Base-by-base conservation (phyloP, 257 asterid genomes). In the Rauvolfia tetraphylla region DNA sequence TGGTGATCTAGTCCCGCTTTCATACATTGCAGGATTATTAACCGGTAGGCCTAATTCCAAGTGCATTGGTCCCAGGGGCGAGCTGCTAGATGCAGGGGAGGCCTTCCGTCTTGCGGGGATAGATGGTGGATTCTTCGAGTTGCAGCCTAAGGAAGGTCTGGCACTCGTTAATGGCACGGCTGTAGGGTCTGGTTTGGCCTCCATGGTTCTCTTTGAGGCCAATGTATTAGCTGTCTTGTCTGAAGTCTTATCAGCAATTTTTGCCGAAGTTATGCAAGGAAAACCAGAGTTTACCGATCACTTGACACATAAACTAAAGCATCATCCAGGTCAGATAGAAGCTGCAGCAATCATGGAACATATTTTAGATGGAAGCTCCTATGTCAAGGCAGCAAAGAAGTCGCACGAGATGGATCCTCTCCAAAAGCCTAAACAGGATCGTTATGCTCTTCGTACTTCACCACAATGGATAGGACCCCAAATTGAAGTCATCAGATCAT, bases 261-360 rank as follows among this genome's bases (percentile, higher is more conserved):
- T 81, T 46, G 79, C 81, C 17, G 84, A 81, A 59, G 81, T 81
- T 25, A 81, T 81, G 81, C 81, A 66, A 31, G 84, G 84, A 0
- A 81, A 76, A 72, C 81, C 84, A 0, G 84, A 81, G 78, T 81
- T 80, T 39, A 76, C 80, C 7, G 84, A 80, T 76, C 84, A 71
- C 53, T 76, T 80, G 75, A 80, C 76, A 15, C 84, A 81, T 39
- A 81, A 76, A 57, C 38, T 81, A 63, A 81, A 81, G 68, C 84
- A 81, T 49, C 84, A 81, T 38, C 84, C 84, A 6, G 84, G 84
- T 22, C 84, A 81, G 68, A 81, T 81, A 14, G 84, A 81, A 66
- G 84, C 84, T 46, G 84, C 84, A 11, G 84, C 84, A 29, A 57
- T 81, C 22, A 81, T 81, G 81, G 84, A 81, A 68, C 74, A 81